These are phyloP conservation scores for Penicillium malachiteum DNA, from an alignment of 495 filamentous ascomycete species.

Conservation along the genomic window DNA sequence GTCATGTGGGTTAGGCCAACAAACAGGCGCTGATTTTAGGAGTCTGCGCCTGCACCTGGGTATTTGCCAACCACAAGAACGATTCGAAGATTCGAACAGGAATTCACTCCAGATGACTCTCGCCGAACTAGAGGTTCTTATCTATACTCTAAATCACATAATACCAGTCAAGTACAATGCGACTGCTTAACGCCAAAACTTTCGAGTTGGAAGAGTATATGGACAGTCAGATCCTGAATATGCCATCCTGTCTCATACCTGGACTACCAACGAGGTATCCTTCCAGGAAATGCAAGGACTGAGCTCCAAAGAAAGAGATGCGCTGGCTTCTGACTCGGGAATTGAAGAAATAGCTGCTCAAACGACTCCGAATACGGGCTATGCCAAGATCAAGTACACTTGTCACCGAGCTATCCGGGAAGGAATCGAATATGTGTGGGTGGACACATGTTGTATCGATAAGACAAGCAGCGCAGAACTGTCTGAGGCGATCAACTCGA, in stretches of 20 bases:
- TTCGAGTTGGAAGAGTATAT: background rate
- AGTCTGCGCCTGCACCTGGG: no score
- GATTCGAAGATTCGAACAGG: no score
- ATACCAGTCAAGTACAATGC: background rate
- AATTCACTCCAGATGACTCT: no score
- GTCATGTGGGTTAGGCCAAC: no score
- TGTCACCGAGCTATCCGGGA: background rate
- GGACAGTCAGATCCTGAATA: background rate
- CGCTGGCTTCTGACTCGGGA: background rate
- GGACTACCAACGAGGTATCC: background rate
- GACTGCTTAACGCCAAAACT: background rate
- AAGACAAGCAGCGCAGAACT: conserved; percentile 33
- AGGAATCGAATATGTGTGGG: conserved; percentile 17
- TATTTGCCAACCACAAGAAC: no score
- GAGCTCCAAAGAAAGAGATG: background rate
- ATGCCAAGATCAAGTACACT: background rate
- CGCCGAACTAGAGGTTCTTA: no score
- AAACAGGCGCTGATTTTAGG: no score
- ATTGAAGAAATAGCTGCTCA: background rate
- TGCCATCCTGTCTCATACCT: background rate
- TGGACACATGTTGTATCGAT: conserved; percentile 33
- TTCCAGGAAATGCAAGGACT: background rate
- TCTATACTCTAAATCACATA: no score
- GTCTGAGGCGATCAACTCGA: conserved; percentile 39
- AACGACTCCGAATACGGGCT: background rate